A percentile compares a stretch with the other conserved stretches of the same genome.
Evolutionary conservation across 2,329 filamentous ascomycete species (phyloP).

Genomic region (Cadophora luteo-olivacea): DNA sequence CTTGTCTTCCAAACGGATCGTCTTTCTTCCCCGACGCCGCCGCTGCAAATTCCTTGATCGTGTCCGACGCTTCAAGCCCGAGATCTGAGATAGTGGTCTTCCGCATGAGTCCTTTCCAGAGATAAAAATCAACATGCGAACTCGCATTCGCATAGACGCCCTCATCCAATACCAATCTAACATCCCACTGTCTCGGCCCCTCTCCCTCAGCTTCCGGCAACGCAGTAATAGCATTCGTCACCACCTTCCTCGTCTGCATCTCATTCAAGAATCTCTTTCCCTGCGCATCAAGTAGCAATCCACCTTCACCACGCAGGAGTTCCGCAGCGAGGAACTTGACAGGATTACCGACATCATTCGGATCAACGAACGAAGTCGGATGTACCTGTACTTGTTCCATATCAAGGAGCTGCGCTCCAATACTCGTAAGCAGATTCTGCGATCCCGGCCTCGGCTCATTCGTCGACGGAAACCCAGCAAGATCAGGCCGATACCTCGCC

Average conservation of each 20-base stretch:
- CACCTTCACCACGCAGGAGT: constrained; percentile 67
- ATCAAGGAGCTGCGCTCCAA: constrained; percentile 51
- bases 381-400: constrained; percentile 66
- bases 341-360: constrained; percentile 49
- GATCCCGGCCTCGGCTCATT: constrained; percentile 64
- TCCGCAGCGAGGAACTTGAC: constrained; percentile 71
- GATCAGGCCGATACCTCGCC: constrained; percentile 62
- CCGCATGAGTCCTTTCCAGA: constrained; percentile 65
- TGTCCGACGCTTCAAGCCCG: constrained; percentile 46
- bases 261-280: constrained; percentile 68
- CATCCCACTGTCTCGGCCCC: constrained; percentile 59
- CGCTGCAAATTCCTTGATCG: constrained; percentile 57
- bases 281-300: constrained; percentile 55
- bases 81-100: constrained; percentile 62
- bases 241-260: constrained; percentile 62
- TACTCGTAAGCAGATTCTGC: constrained; percentile 50
- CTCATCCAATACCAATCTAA: constrained; percentile 65
- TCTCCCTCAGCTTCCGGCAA: constrained; percentile 42
- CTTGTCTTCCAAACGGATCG: constrained; percentile 55
- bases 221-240: constrained; percentile 59
- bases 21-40: constrained; percentile 48
- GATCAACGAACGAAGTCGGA: constrained; percentile 69
- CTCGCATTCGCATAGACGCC: constrained; percentile 58
- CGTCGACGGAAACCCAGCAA: constrained; percentile 65
- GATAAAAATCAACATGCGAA: constrained; percentile 67